Conservation (phyloP, 169 alveolate genomes). For the Cytauxzoon felis region DNA sequence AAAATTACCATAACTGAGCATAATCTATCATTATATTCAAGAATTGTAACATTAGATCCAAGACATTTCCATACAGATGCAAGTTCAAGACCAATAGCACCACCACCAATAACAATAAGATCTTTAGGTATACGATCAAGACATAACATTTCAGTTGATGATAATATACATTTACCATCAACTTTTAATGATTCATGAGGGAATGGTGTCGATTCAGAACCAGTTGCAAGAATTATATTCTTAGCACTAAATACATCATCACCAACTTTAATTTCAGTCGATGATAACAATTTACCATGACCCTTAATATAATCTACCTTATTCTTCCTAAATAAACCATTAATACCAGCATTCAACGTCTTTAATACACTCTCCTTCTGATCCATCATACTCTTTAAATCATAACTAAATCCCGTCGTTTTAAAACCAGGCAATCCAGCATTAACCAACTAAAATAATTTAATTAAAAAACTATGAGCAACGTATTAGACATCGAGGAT, state of each 20-base stretch:
- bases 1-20: constrained; percentile 66
- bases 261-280: constrained; percentile 48
- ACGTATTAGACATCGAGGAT: neutral
- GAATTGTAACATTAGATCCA: constrained; percentile 82
- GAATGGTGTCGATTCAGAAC: constrained; percentile 67
- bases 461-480: neutral
- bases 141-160: constrained; percentile 68
- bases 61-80: constrained; percentile 91
- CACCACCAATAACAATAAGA: constrained; percentile 95
- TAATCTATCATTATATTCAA: constrained; percentile 68
- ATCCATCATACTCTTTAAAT: constrained; percentile 76
- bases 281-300: constrained; percentile 21
- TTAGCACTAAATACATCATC: constrained; percentile 74
- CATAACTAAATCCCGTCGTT: constrained; percentile 66
- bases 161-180: constrained; percentile 49
- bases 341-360: constrained; percentile 88
- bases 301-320: constrained; percentile 82
- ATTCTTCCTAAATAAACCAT: constrained; percentile 87
- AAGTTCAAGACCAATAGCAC: constrained; percentile 96
- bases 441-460: neutral
- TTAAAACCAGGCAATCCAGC: constrained; percentile 60
- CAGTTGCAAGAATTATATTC: constrained; percentile 91
- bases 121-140: constrained; percentile 83
- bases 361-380: constrained; percentile 81
- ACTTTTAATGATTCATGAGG: constrained; percentile 47